These are phyloP conservation scores for Aspergillus puulaauensis DNA, from an alignment of 2,329 filamentous ascomycete genomes.

Conservation along the genomic window DNA sequence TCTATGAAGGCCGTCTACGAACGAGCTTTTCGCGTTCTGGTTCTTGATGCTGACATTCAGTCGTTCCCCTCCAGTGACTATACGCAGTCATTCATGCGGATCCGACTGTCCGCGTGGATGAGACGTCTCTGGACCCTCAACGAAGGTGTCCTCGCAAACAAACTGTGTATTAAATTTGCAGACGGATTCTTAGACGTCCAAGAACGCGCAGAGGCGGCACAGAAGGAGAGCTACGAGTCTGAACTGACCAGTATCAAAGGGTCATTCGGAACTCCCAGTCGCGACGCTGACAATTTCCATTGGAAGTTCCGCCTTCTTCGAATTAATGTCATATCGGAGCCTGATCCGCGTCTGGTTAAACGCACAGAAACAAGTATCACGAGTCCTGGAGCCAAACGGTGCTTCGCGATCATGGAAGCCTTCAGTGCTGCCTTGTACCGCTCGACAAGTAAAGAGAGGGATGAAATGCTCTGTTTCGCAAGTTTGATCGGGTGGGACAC, in stretches of 20 bases:
- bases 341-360: constrained; percentile 2
- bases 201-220: not conserved
- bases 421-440: constrained; percentile 7
- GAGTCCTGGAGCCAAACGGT: not conserved
- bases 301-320: constrained; percentile 5
- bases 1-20: constrained; percentile 8
- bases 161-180: constrained; percentile 4
- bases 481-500: constrained; percentile 8
- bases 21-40: constrained; percentile 2
- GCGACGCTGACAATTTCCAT: constrained; percentile 6
- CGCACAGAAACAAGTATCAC: not conserved
- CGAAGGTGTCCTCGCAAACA: constrained; percentile 4
- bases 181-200: constrained; percentile 3
- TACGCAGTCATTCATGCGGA: constrained; percentile 7
- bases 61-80: not conserved
- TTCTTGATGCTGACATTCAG: constrained; percentile 5
- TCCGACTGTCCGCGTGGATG: constrained; percentile 8
- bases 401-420: constrained; percentile 6
- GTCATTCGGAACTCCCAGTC: not conserved
- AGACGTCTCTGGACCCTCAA: constrained; percentile 8
- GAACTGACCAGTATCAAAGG: not conserved
- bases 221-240: not conserved
- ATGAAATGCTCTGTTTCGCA: constrained; percentile 9
- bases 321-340: constrained; percentile 1
- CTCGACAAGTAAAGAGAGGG: constrained; percentile 6